Evolutionary conservation across 2,329 filamentous ascomycete species (phyloP).

Genomic region (Chaetomiaceae sp.): DNA sequence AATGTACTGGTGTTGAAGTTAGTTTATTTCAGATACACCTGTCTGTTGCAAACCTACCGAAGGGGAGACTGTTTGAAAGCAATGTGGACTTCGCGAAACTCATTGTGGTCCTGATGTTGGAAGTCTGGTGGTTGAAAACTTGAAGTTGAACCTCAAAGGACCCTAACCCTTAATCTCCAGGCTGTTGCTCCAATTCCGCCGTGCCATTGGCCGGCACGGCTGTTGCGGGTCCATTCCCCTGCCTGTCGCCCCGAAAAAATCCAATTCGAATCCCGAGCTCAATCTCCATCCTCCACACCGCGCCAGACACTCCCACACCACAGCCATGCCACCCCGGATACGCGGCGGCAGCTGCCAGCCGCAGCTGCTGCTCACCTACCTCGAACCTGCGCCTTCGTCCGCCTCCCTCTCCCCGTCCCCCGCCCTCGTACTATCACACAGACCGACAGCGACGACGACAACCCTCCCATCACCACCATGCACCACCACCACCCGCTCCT

Average conservation of each 20-base stretch:
- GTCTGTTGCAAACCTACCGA: too few species aligned
- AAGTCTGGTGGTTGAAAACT: too few species aligned
- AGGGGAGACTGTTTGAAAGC: too few species aligned
- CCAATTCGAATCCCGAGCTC: slow-evolving; percentile 1
- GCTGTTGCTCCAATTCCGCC: not conserved
- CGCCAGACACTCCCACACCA: slow-evolving; percentile 2
- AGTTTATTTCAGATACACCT: too few species aligned
- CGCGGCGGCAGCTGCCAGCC: slow-evolving; percentile 18
- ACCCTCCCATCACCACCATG: slow-evolving; percentile 2
- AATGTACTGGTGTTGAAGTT: too few species aligned
- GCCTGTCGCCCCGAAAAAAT: slow-evolving; percentile 9
- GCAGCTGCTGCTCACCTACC: slow-evolving; percentile 20
- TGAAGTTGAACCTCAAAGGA: too few species aligned
- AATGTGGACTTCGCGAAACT: too few species aligned
- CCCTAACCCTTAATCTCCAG: not conserved
- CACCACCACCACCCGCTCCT: slow-evolving; percentile 25
- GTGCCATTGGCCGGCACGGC: not conserved
- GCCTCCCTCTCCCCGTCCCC: not conserved
- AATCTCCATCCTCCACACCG: slow-evolving; percentile 6
- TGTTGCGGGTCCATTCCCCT: not conserved
- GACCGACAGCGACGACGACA: slow-evolving; percentile 1
- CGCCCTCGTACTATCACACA: not conserved
- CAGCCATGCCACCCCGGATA: slow-evolving; percentile 27
- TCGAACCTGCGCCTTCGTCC: slow-evolving; percentile 11
- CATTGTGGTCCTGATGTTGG: too few species aligned